phyloP scores from a whole-genome alignment of 306 rosid genomes.

The Quercus suber region DNA sequence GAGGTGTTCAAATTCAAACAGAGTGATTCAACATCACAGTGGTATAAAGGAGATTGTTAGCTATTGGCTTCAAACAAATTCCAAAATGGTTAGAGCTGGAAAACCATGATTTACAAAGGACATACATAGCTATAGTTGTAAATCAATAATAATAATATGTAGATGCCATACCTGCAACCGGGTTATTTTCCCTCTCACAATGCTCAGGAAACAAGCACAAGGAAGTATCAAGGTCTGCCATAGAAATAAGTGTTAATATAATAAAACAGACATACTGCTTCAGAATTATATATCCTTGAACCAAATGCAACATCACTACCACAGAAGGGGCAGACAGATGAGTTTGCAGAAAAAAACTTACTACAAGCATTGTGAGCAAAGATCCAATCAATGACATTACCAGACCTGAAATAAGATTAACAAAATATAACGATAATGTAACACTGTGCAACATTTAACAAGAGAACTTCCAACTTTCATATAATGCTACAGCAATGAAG shows the following conservation, averaged over 20 bases:
- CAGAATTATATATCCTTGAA: not conserved
- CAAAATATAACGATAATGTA: not conserved
- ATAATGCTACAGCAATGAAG: not conserved
- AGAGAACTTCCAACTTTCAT: not conserved
- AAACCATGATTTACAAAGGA: no score
- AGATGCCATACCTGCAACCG: slow-evolving; percentile 54
- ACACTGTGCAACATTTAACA: not conserved
- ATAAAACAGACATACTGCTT: not conserved
- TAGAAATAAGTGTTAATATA: not conserved
- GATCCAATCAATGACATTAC: slow-evolving; percentile 96
- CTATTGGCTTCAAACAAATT: no score
- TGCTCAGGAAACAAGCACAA: slow-evolving; percentile 80
- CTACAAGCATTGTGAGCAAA: slow-evolving; percentile 91
- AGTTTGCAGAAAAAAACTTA: slow-evolving; percentile 37
- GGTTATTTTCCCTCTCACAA: slow-evolving; percentile 59
- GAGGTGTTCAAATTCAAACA: no score
- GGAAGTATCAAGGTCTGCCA: slow-evolving; percentile 93
- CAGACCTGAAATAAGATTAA: slow-evolving; percentile 48
- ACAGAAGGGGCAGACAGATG: slow-evolving; percentile 1
- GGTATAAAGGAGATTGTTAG: no score
- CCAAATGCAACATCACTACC: slow-evolving; percentile 1
- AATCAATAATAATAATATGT: not conserved
- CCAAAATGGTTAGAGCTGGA: no score
- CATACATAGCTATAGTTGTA: not conserved
- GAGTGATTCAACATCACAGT: no score